Base-by-base conservation (phyloP, 306 rosid species). In the Arachis hypogaea region DNA sequence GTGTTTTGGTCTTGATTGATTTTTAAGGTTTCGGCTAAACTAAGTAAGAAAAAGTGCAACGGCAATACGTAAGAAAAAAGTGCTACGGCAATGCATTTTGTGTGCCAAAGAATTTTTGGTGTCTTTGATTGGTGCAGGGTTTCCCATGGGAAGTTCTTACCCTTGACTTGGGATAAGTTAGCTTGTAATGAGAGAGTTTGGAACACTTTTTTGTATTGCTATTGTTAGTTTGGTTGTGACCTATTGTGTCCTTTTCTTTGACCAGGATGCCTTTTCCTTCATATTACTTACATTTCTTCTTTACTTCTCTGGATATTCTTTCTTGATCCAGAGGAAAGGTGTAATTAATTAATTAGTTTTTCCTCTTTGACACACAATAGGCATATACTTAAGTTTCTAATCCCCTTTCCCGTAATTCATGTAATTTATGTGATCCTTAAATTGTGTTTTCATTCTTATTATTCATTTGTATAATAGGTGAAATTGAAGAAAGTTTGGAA, bases 281-380 rank as follows among this genome's bases (percentile, higher is more conserved):
- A 74, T 11, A 54, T 38, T 63, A 54, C 59, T 66, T 36, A 28
- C 9, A 57, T 69, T 63, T 41, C 68, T 63, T 80, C 63, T 63
- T 74, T 75, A 43, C 69, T 75, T 68, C 29, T 55, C 2, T 74
- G 66, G 11, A 74, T 69, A 40, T 74, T 75, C 80, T 69, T 50
- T 73, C 73, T 75, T 69, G 64, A 64, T 75, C 50, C 28, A 12
- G 28, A 45, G 64, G 63, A 69, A 63, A 69, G 41, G 63, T 18
- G 50, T 38, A 1, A 44, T 62, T 55, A 45, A 58, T 62, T 36
- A 68, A 29, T 40, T 62, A 0, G 49, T 42, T 47, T 79, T 73
- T 54, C 52, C 80, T 69, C 52, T 56, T 80, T 58, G 54, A 38
- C 80, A 75, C 74, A 63, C 55, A 30, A 64, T 63, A 55, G 69